phyloP scores from a whole-genome alignment of 768 basidiomycete species.

The Rhizopogon vesiculosus region DNA sequence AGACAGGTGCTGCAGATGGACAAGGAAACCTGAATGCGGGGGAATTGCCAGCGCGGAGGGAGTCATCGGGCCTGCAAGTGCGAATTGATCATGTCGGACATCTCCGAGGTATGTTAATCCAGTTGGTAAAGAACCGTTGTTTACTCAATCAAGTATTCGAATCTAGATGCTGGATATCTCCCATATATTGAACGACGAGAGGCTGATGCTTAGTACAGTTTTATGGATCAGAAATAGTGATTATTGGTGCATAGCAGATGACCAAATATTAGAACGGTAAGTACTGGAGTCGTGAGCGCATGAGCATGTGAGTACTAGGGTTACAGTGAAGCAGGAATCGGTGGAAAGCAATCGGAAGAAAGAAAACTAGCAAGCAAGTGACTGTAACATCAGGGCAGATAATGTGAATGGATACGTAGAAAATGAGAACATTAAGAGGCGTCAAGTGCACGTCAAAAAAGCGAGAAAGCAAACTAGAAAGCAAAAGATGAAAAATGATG shows the following conservation, averaged over 20 bases:
- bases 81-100: too few species aligned
- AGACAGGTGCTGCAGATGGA: too few species aligned
- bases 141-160: too few species aligned
- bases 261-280: neutral
- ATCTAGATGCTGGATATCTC: neutral
- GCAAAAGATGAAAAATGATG: neutral
- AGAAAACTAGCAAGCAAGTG: neutral
- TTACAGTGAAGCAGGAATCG: neutral
- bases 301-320: neutral
- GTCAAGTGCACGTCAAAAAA: neutral
- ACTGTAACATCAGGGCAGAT: neutral
- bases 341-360: neutral
- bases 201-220: neutral
- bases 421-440: neutral
- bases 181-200: neutral
- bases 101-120: too few species aligned
- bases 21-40: too few species aligned
- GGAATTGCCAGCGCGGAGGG: too few species aligned
- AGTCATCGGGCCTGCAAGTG: too few species aligned
- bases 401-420: neutral
- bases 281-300: neutral
- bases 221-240: neutral
- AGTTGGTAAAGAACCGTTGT: too few species aligned
- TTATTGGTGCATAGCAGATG: neutral
- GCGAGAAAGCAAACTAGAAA: neutral